These are phyloP conservation scores for Centaurea solstitialis DNA, from an alignment of 129 eudicot genomes.

Conservation along the genomic window DNA sequence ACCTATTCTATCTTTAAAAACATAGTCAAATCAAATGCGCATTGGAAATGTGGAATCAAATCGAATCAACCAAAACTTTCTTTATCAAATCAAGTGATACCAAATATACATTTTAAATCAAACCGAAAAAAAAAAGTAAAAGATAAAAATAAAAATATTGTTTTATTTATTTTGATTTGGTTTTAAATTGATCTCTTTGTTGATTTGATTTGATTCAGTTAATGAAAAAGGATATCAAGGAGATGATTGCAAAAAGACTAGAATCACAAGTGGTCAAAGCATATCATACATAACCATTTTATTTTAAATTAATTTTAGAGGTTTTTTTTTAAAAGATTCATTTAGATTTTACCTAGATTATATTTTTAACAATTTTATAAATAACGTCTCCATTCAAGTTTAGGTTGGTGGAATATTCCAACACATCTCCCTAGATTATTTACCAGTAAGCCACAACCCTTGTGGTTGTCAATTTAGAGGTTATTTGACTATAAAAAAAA, in stretches of 20 bases:
- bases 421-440: too few species aligned
- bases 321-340: too few species aligned
- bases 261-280: neutral
- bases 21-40: neutral
- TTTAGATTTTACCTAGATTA: too few species aligned
- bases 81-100: neutral
- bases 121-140: neutral
- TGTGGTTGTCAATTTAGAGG: neutral
- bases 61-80: neutral
- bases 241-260: neutral
- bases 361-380: too few species aligned
- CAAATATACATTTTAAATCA: neutral
- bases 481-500: neutral
- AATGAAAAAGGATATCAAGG: neutral
- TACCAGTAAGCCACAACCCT: too few species aligned
- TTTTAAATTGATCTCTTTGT: neutral
- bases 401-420: too few species aligned
- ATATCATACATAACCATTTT: neutral
- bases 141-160: neutral
- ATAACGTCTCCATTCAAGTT: too few species aligned
- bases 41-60: neutral
- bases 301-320: too few species aligned
- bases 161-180: neutral
- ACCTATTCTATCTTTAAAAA: neutral
- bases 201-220: neutral